Base-by-base conservation (phyloP, 768 basidiomycete genomes). In the Lentinula raphanica region DNA sequence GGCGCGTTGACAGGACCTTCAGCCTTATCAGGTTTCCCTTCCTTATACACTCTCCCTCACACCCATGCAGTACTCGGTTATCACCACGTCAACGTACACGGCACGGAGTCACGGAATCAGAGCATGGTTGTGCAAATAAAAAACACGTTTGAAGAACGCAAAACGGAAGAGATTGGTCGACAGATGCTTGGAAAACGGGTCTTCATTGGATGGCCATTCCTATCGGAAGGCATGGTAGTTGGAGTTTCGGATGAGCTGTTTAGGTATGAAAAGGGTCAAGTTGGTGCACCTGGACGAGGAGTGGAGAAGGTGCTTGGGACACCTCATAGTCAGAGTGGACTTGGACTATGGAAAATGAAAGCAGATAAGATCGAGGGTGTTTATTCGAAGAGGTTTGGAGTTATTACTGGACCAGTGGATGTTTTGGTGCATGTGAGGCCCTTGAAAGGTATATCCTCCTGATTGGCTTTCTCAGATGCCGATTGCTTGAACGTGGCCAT, bases 1-100 rank as follows among this genome's bases (percentile, higher is more conserved):
- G 95, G 96, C 17, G 95, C 94, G 9, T 82, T 84, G 56, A 85
- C 95, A 9, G 96, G 96, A 50, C 80, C 83, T 5, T 80, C 86
- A 35, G 92, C 94, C 5, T 79, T 98, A 5, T 94, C 97, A 0
- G 97, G 97, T 9, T 99, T 99, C 81, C 96, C 97, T 0, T 96
- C 97, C 1, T 80, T 98, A 29, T 83, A 95, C 60, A 97, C 95
- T 0, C 79, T 98, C 7, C 91, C 90, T 0, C 82, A 93, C 66
- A 84, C 81, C 0, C 46, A 57, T 49, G 85, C 88, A 11, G 74
- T 77, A 23, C 77, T 98, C 23, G 94, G 87, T 15, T 81, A 84
- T 71, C 96, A 98, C 66, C 85, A 88, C 21, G 94, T 98, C 64
- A 97, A 94, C 67, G 87, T 98, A 12, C 96, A 98, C 69, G 92